Percentiles rank a stretch among this genome's conserved stretches.
Conservation (phyloP, 768 basidiomycete species). For the Cantharellus cinnabarinus region DNA sequence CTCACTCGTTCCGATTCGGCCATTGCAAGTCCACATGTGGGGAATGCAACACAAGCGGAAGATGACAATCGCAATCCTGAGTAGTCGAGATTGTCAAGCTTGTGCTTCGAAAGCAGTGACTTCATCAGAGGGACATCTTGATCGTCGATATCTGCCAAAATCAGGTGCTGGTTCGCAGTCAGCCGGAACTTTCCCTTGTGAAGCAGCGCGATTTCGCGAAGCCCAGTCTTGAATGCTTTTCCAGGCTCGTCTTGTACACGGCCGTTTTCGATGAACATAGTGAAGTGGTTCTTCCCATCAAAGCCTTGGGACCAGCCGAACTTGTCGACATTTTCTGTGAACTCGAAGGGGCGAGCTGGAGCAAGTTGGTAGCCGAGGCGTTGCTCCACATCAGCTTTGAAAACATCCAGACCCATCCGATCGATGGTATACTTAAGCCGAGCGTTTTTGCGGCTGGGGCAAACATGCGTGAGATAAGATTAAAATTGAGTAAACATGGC, state of each 20-base stretch:
- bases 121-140: slow-evolving; percentile 64
- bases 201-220: slow-evolving; percentile 79
- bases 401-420: slow-evolving; percentile 72
- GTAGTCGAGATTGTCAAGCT: slow-evolving; percentile 69
- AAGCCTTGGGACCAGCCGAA: slow-evolving; percentile 83
- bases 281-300: slow-evolving; percentile 81
- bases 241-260: slow-evolving; percentile 88
- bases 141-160: slow-evolving; percentile 63
- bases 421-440: slow-evolving; percentile 96
- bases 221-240: slow-evolving; percentile 76
- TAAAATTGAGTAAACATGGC: slow-evolving; percentile 4
- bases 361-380: slow-evolving; percentile 60
- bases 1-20: slow-evolving; percentile 17
- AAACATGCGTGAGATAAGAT: neutral
- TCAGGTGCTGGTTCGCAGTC: slow-evolving; percentile 86
- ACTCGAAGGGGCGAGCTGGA: slow-evolving; percentile 55
- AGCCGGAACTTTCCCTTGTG: slow-evolving; percentile 89
- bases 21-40: slow-evolving; percentile 47
- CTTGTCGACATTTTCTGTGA: slow-evolving; percentile 81
- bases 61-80: slow-evolving; percentile 68
- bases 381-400: slow-evolving; percentile 79
- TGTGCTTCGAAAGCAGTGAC: slow-evolving; percentile 57
- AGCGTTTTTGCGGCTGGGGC: slow-evolving; percentile 35
- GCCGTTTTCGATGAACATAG: slow-evolving; percentile 91
- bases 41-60: slow-evolving; percentile 94